A percentile compares a stretch with the other conserved stretches of the same genome.
Conservation (phyloP, 257 asterid genomes). For the Vinca minor region DNA sequence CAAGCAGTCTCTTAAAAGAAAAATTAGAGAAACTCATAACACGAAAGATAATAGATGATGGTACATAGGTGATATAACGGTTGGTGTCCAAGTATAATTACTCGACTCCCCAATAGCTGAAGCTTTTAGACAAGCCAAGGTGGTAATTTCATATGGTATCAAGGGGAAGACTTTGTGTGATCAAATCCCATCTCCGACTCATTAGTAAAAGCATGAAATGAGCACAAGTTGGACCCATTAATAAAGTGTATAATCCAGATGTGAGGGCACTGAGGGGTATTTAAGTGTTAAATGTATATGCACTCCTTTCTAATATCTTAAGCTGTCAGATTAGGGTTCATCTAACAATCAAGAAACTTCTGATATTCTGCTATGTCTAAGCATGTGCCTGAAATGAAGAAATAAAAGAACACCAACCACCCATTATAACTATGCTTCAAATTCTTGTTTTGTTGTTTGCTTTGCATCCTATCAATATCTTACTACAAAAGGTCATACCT, state of each 20-base stretch:
- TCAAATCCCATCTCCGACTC: not conserved
- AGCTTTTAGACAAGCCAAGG: not conserved
- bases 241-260: not conserved
- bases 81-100: not conserved
- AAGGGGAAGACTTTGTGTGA: not conserved
- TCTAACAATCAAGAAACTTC: not conserved
- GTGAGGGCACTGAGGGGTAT: not conserved
- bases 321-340: not conserved
- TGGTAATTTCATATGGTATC: not conserved
- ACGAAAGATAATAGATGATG: not conserved
- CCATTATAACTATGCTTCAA: not conserved
- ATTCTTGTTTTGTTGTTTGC: not conserved
- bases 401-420: not conserved
- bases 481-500: constrained; percentile 40
- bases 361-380: not conserved
- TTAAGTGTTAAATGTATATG: not conserved
- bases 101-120: not conserved
- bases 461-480: constrained; percentile 10
- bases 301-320: not conserved
- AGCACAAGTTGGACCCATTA: not conserved
- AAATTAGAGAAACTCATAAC: not conserved
- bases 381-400: not conserved
- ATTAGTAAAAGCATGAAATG: not conserved
- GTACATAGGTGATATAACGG: not conserved
- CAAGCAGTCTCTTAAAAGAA: too few relatives aligned